Conservation (phyloP, 495 filamentous ascomycete genomes). For the Hapsidospora chrysogenum region DNA sequence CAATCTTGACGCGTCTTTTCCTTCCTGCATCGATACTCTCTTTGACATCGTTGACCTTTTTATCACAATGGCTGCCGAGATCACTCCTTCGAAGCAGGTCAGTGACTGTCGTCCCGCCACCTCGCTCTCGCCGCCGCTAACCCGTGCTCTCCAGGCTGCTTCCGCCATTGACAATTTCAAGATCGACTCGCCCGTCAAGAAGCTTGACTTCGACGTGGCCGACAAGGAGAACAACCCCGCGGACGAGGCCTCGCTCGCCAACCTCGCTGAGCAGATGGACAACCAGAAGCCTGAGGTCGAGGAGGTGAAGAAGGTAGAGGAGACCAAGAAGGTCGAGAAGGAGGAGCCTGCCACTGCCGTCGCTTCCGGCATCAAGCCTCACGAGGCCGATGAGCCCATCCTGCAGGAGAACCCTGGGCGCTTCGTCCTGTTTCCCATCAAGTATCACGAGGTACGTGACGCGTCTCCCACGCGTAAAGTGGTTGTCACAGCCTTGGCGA, state of each 20-base stretch:
- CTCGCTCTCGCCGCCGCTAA: conserved; percentile 17
- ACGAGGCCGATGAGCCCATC: conserved; percentile 74
- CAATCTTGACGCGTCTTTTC: no score
- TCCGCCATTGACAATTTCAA: conserved; percentile 74
- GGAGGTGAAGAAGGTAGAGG: conserved; percentile 17
- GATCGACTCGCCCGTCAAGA: conserved; percentile 89
- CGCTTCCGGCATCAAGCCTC: conserved; percentile 44
- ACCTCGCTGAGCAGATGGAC: conserved; percentile 37
- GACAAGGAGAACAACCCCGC: conserved; percentile 71
- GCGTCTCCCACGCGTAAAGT: conserved; percentile 52
- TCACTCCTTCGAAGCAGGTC: conserved; percentile 86
- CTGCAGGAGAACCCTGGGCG: conserved; percentile 91
- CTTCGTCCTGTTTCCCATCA: conserved; percentile 97
- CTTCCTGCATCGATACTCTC: not conserved
- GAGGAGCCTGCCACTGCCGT: conserved; percentile 30
- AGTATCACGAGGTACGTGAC: conserved; percentile 90
- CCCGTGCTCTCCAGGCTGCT: conserved; percentile 44
- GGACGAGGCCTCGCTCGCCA: conserved; percentile 31
- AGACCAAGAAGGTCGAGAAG: conserved; percentile 24
- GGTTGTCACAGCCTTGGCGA: conserved; percentile 17
- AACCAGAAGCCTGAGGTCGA: conserved; percentile 28
- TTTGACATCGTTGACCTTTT: conserved; percentile 1
- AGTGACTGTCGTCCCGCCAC: conserved; percentile 8
- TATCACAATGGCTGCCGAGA: conserved; percentile 34
- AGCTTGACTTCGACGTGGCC: conserved; percentile 52